phyloP scores from a whole-genome alignment of 2,329 filamentous ascomycete species.

The Xenosphaeropsis pyriputrescens region DNA sequence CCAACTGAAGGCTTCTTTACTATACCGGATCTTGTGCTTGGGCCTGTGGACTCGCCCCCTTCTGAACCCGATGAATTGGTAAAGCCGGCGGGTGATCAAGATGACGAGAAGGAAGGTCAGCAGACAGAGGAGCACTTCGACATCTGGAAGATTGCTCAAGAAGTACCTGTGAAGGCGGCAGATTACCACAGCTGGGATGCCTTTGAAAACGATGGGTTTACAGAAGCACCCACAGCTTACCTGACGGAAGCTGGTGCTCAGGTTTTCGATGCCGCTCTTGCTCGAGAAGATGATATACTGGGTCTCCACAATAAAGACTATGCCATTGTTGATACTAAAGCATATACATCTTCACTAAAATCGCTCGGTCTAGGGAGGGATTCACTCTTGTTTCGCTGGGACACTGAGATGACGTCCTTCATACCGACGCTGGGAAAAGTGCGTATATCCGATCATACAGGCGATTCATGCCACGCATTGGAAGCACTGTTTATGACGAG shows the following conservation, averaged over 20 bases:
- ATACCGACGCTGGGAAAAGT: constrained; percentile 27
- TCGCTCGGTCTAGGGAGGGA: constrained; percentile 55
- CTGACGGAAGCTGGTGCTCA: constrained; percentile 53
- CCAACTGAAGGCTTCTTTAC: constrained; percentile 12
- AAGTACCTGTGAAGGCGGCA: constrained; percentile 13
- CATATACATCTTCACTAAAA: constrained; percentile 42
- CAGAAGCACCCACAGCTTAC: constrained; percentile 31
- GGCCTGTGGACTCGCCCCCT: constrained; percentile 4
- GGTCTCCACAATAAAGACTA: constrained; percentile 22
- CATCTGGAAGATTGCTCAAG: constrained; percentile 31
- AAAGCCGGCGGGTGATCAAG: constrained; percentile 4
- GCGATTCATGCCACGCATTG: constrained; percentile 35
- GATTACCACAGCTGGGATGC: constrained; percentile 54
- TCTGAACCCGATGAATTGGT: constrained; percentile 1
- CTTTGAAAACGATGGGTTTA: constrained; percentile 33
- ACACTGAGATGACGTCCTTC: constrained; percentile 36
- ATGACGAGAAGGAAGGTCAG: constrained; percentile 10
- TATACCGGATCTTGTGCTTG: constrained; percentile 12
- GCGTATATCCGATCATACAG: constrained; percentile 30
- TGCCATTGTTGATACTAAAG: constrained; percentile 28
- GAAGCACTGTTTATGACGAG: constrained; percentile 20
- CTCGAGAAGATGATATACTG: constrained; percentile 24
- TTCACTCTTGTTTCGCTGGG: constrained; percentile 55
- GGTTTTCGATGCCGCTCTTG: constrained; percentile 50
- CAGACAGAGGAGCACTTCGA: constrained; percentile 12